Conservation (phyloP, 2,329 filamentous ascomycete genomes). For the Ceratocystis huliohia region DNA sequence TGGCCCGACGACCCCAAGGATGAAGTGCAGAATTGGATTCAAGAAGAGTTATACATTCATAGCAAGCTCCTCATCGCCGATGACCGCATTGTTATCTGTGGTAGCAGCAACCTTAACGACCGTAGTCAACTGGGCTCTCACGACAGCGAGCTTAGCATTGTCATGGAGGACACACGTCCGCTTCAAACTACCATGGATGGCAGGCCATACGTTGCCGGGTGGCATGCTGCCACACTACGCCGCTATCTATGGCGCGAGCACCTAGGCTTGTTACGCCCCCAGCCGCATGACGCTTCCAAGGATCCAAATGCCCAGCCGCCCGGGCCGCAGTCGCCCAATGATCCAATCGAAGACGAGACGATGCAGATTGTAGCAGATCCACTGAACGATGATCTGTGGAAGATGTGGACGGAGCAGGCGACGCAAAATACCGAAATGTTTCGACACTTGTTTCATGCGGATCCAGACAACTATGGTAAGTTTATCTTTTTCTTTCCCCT, state of each 20-base stretch:
- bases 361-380: conserved; percentile 60
- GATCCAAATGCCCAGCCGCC: conserved; percentile 67
- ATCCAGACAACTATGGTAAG: conserved; percentile 73
- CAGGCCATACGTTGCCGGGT: conserved; percentile 60
- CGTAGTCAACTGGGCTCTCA: conserved; percentile 76
- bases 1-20: conserved; percentile 69
- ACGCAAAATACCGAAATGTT: conserved; percentile 62
- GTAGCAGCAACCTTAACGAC: conserved; percentile 85
- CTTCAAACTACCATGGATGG: conserved; percentile 69
- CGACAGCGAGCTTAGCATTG: conserved; percentile 79
- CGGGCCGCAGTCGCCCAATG: conserved; percentile 50
- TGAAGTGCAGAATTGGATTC: conserved; percentile 80
- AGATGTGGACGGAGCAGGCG: conserved; percentile 56
- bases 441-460: conserved; percentile 70
- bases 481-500: conserved; percentile 14
- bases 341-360: conserved; percentile 45
- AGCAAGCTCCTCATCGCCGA: conserved; percentile 83
- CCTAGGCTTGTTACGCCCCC: conserved; percentile 63
- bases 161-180: conserved; percentile 70
- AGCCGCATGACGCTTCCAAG: conserved; percentile 52
- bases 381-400: conserved; percentile 51
- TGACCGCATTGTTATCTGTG: conserved; percentile 72
- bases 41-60: conserved; percentile 93
- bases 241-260: conserved; percentile 85
- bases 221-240: conserved; percentile 68